phyloP scores from a whole-genome alignment of 306 rosid genomes.

The Pterocarpus macrocarpus region DNA sequence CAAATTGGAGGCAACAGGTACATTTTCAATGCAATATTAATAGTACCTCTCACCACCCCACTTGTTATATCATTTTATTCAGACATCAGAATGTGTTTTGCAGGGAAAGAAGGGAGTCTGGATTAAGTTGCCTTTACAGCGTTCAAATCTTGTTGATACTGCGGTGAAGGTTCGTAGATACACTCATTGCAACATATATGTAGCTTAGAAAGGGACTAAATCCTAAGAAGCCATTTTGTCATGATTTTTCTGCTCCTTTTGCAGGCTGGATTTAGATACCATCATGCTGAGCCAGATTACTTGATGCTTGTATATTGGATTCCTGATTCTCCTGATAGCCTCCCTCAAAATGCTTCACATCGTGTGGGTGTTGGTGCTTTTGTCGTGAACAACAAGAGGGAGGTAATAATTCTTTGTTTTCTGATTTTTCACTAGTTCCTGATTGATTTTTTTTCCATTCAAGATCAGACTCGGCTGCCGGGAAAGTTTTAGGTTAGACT shows the following conservation, averaged over 20 bases:
- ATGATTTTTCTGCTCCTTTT: constrained; percentile 21
- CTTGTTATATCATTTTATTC: background rate
- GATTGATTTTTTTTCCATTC: background rate
- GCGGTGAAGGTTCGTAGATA: constrained; percentile 64
- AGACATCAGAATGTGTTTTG: background rate
- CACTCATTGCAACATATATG: background rate
- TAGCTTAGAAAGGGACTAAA: background rate
- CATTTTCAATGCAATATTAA: background rate
- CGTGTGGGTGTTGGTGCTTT: constrained; percentile 83
- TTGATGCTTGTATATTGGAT: constrained; percentile 85
- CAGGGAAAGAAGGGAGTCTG: constrained; percentile 85
- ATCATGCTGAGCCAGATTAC: constrained; percentile 87
- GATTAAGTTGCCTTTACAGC: constrained; percentile 74
- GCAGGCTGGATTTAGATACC: constrained; percentile 84
- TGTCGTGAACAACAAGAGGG: constrained; percentile 64
- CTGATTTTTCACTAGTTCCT: background rate
- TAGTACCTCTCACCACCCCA: background rate
- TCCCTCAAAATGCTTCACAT: constrained; percentile 91
- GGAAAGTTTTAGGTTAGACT: background rate
- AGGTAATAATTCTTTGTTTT: constrained; percentile 56
- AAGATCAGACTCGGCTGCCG: background rate
- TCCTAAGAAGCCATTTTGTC: too few species aligned
- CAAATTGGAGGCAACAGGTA: constrained; percentile 74
- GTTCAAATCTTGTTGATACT: constrained; percentile 68
- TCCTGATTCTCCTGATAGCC: constrained; percentile 58